A percentile compares a stretch with the other conserved stretches of the same genome.
Conservation (phyloP, 1,284 basidiomycete genomes). For the Pterulicium gracile region DNA sequence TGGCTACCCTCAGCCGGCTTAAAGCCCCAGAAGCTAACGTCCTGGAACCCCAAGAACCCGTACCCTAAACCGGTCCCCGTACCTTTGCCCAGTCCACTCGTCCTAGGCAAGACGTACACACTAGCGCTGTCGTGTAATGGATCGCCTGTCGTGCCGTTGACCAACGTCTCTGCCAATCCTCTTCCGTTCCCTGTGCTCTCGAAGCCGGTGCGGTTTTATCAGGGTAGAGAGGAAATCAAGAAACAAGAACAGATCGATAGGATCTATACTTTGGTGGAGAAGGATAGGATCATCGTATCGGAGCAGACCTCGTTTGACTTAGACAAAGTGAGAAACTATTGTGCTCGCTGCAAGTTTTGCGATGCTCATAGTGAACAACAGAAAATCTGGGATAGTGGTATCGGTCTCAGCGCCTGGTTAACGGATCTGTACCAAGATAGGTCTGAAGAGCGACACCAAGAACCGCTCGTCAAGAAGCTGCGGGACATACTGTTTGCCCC, state of each 20-base stretch:
- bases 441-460: constrained; percentile 7
- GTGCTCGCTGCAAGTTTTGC: neutral
- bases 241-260: constrained; percentile 71
- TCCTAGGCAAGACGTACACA: constrained; percentile 49
- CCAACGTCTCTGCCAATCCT: neutral
- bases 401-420: constrained; percentile 73
- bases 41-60: constrained; percentile 65
- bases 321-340: constrained; percentile 57
- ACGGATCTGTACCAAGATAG: constrained; percentile 19
- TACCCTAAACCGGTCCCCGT: constrained; percentile 66
- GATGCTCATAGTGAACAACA: constrained; percentile 26
- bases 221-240: constrained; percentile 13
- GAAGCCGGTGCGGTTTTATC: constrained; percentile 48
- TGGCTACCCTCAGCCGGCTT: constrained; percentile 26
- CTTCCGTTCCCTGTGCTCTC: constrained; percentile 51
- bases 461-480: constrained; percentile 14
- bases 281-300: constrained; percentile 35
- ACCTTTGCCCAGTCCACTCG: constrained; percentile 41
- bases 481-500: constrained; percentile 27
- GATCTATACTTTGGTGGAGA: constrained; percentile 26
- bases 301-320: constrained; percentile 84
- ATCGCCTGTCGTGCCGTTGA: constrained; percentile 15
- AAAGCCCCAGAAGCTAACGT: constrained; percentile 20
- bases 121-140: constrained; percentile 41
- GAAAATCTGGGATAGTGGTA: constrained; percentile 92